Evolutionary conservation across 176 grass and related monocot genomes (phyloP).

Genomic region (Zea luxurians): DNA sequence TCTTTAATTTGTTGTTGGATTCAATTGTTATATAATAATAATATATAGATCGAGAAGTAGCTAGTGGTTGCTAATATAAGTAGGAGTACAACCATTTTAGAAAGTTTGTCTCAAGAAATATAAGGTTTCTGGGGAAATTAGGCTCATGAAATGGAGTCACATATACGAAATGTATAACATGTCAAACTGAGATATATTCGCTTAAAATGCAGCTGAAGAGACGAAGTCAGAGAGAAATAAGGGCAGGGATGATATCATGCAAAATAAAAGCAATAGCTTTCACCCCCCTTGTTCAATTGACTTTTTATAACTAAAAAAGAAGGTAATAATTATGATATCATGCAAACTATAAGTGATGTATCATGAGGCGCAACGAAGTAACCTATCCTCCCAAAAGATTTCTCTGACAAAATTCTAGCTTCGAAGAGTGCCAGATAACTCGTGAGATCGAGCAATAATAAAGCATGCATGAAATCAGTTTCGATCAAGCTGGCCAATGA

Average conservation of each 20-base stretch:
- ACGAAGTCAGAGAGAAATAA: not conserved
- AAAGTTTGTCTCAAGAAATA: conserved; percentile 18
- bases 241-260: not conserved
- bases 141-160: conserved; percentile 6
- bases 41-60: conserved; percentile 1
- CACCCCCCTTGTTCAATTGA: not conserved
- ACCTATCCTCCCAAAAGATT: not conserved
- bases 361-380: not conserved
- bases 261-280: not conserved
- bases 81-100: not conserved
- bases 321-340: not conserved
- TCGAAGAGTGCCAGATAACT: not conserved
- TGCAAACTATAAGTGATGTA: not conserved
- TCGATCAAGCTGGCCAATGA: not conserved
- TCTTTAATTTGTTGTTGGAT: too few species aligned
- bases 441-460: not conserved
- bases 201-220: not conserved
- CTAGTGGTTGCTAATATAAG: not conserved
- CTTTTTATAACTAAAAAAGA: conserved; percentile 2
- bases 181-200: not conserved
- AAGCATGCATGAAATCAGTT: conserved; percentile 11
- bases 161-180: not conserved
- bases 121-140: not conserved
- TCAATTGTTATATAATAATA: too few species aligned
- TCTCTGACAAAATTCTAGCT: not conserved